Evolutionary conservation across 768 basidiomycete genomes (phyloP).

Genomic region (Boletellus emodensis): DNA sequence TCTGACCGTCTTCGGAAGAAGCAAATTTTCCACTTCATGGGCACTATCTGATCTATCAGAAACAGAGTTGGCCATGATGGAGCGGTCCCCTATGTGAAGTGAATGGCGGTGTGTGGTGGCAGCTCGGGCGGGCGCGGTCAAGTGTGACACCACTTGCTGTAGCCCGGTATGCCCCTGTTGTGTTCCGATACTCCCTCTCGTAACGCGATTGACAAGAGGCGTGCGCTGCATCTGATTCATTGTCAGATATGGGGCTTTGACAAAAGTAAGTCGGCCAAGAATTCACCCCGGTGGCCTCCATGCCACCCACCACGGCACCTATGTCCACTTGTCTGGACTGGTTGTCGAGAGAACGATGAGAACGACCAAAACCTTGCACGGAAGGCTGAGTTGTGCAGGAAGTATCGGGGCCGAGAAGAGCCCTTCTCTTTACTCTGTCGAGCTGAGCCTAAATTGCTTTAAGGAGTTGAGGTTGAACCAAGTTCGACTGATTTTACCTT

Average conservation of each 20-base stretch:
- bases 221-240: conserved; percentile 61
- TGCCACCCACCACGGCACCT: conserved; percentile 55
- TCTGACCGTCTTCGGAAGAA: conserved; percentile 34
- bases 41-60: conserved; percentile 65
- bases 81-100: conserved; percentile 34
- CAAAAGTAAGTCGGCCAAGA: neutral
- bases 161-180: conserved; percentile 32
- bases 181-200: conserved; percentile 29
- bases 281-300: conserved; percentile 61
- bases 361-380: conserved; percentile 13
- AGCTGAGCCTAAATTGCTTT: conserved; percentile 52
- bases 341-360: conserved; percentile 17
- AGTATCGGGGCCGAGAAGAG: conserved; percentile 52
- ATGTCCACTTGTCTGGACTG: conserved; percentile 37
- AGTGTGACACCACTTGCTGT: conserved; percentile 23
- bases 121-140: conserved; percentile 18
- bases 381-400: conserved; percentile 15
- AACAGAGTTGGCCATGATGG: conserved; percentile 41
- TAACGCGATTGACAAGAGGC: conserved; percentile 52
- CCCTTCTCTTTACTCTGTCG: conserved; percentile 80
- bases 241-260: conserved; percentile 3
- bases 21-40: conserved; percentile 68
- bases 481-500: conserved; percentile 44
- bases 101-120: conserved; percentile 42
- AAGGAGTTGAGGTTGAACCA: neutral